These are phyloP conservation scores for Blastobotrys serpentis DNA, from an alignment of 1,139 yeast genomes.

Conservation along the genomic window DNA sequence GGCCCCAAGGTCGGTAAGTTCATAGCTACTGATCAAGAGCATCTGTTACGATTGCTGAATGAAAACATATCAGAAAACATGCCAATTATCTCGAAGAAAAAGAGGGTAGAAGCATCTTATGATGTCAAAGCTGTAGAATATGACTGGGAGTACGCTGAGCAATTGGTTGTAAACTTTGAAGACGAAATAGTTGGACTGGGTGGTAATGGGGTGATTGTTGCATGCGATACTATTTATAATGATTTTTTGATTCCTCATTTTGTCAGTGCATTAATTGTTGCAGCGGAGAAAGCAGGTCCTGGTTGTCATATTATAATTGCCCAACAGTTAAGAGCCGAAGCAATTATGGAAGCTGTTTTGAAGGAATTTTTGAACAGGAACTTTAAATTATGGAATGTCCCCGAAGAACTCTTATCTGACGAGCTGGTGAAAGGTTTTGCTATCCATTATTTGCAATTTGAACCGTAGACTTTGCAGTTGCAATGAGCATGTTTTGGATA, in stretches of 20 bases:
- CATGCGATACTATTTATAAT: constrained; percentile 72
- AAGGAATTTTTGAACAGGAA: constrained; percentile 41
- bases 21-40: constrained; percentile 64
- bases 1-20: constrained; percentile 43
- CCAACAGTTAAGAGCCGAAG: constrained; percentile 57
- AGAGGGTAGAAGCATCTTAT: constrained; percentile 3
- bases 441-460: constrained; percentile 37
- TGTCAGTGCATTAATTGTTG: constrained; percentile 43
- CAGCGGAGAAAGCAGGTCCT: constrained; percentile 35
- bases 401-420: constrained; percentile 34
- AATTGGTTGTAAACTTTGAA: constrained; percentile 18
- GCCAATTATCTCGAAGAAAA: constrained; percentile 9
- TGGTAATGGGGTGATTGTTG: constrained; percentile 45
- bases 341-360: constrained; percentile 52
- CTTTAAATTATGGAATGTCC: constrained; percentile 45
- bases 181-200: constrained; percentile 12
- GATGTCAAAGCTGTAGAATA: constrained; percentile 49
- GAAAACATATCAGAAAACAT: constrained; percentile 47
- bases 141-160: constrained; percentile 62
- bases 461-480: too few species aligned
- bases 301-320: constrained; percentile 48
- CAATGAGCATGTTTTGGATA: too few species aligned
- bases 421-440: constrained; percentile 45
- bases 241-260: constrained; percentile 58
- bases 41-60: constrained; percentile 51